phyloP scores from a whole-genome alignment of 495 filamentous ascomycete genomes.

The Pyrenopolyporus hunteri region DNA sequence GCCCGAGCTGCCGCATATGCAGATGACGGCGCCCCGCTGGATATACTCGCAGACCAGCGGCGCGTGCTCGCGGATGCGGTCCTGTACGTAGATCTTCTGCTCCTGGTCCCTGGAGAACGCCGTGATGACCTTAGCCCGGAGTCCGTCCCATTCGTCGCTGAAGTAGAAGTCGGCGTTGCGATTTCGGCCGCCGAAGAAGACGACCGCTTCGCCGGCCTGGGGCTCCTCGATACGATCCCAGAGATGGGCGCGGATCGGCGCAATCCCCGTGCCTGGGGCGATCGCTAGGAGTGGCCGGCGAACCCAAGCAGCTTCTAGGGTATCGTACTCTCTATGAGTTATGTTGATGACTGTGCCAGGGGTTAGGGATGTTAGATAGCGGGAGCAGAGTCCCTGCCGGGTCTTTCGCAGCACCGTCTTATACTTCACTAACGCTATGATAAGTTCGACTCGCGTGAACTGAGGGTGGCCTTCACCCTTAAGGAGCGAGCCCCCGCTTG shows the following conservation, averaged over 20 bases:
- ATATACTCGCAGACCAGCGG: conserved; percentile 64
- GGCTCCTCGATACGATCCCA: conserved; percentile 62
- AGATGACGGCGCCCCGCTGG: conserved; percentile 46
- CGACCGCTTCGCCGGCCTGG: conserved; percentile 42
- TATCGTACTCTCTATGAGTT: conserved; percentile 47
- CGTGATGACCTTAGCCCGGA: conserved; percentile 62
- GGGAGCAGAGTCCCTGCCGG: conserved; percentile 86
- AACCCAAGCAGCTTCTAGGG: background rate
- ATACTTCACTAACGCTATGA: conserved; percentile 93
- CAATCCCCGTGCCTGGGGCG: conserved; percentile 88
- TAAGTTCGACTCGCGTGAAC: conserved; percentile 67
- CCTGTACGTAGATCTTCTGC: conserved; percentile 88
- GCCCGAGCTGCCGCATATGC: conserved; percentile 83
- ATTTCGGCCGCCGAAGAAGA: conserved; percentile 86
- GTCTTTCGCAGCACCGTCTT: conserved; percentile 84
- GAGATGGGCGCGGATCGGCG: conserved; percentile 81
- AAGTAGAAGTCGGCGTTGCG: conserved; percentile 78
- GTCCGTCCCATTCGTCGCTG: conserved; percentile 68
- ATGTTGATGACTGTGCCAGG: conserved; percentile 64
- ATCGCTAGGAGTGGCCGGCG: conserved; percentile 73
- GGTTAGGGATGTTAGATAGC: conserved; percentile 72
- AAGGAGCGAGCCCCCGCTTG: conserved; percentile 64
- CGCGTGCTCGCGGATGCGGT: conserved; percentile 70
- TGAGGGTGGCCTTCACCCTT: background rate
- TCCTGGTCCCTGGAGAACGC: conserved; percentile 77